phyloP scores from a whole-genome alignment of 495 filamentous ascomycete species.

The Hypoxylon trugodes region DNA sequence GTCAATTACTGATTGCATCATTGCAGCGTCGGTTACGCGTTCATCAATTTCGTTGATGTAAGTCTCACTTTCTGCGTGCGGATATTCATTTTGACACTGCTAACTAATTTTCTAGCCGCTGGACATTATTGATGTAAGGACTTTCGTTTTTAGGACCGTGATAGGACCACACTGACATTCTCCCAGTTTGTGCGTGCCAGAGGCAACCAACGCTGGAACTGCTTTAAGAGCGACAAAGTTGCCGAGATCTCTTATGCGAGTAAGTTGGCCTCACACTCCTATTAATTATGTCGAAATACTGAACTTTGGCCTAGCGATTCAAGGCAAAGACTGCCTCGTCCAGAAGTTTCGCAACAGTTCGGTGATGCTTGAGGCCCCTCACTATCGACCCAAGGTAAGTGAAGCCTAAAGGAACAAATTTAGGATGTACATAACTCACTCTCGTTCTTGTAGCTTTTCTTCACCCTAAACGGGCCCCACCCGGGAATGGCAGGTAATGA shows the following conservation, averaged over 20 bases:
- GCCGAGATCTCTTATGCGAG: constrained; percentile 94
- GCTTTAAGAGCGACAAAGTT: constrained; percentile 83
- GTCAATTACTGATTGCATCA: constrained; percentile 42
- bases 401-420: background rate
- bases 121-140: constrained; percentile 74
- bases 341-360: constrained; percentile 96
- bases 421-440: constrained; percentile 24
- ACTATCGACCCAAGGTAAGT: constrained; percentile 83
- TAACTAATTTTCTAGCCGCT: constrained; percentile 62
- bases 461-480: constrained; percentile 52
- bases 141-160: background rate
- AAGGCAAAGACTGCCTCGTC: constrained; percentile 88
- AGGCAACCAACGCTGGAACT: constrained; percentile 80
- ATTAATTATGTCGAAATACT: constrained; percentile 5
- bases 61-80: constrained; percentile 41
- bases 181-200: constrained; percentile 77
- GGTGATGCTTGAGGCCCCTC: constrained; percentile 85
- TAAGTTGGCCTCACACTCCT: constrained; percentile 55
- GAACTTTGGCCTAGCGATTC: constrained; percentile 68
- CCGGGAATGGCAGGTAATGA: constrained; percentile 62
- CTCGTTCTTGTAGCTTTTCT: constrained; percentile 56
- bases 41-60: constrained; percentile 92
- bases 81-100: constrained; percentile 1
- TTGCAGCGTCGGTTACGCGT: constrained; percentile 91
- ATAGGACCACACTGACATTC: constrained; percentile 44